Evolutionary conservation across 2,329 filamentous ascomycete species (phyloP).

Genomic region (Apiospora arundinis): DNA sequence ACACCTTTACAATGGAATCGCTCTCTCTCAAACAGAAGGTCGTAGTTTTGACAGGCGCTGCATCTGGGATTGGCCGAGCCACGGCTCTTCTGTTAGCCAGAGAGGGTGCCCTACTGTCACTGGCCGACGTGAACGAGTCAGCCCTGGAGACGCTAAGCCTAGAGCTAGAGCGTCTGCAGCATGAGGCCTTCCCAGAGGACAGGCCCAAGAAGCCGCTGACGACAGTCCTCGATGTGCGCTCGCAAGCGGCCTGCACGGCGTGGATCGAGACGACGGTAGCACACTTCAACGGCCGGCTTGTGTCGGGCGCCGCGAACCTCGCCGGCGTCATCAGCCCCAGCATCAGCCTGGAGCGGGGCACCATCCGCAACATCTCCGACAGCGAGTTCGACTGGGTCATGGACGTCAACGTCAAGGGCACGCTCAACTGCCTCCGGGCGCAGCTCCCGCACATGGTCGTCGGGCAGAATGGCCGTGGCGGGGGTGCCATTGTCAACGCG

Average conservation of each 20-base stretch:
- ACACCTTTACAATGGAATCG: background rate
- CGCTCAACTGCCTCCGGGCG: conserved; percentile 26
- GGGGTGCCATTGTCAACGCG: conserved; percentile 52
- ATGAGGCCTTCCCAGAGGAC: background rate
- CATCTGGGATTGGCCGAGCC: background rate
- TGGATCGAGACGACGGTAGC: conserved; percentile 22
- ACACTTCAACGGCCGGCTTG: conserved; percentile 27
- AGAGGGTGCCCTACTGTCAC: conserved; percentile 37
- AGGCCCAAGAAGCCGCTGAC: conserved; percentile 18
- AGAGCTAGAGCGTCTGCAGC: background rate
- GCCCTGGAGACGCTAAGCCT: conserved; percentile 34
- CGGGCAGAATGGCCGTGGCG: conserved; percentile 23
- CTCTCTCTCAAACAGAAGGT: background rate
- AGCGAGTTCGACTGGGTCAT: conserved; percentile 26
- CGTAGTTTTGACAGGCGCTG: conserved; percentile 1
- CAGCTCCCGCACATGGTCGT: conserved; percentile 25
- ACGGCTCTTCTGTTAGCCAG: background rate
- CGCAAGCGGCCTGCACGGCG: background rate
- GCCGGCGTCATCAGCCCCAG: conserved; percentile 34
- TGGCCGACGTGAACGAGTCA: conserved; percentile 48
- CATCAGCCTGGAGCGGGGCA: conserved; percentile 19
- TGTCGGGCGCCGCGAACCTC: conserved; percentile 37
- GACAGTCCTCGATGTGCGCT: conserved; percentile 30
- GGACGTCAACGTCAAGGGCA: conserved; percentile 27
- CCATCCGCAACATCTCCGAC: conserved; percentile 22